Conservation (phyloP, 2,329 filamentous ascomycete species). For the Cladosporium sp. region DNA sequence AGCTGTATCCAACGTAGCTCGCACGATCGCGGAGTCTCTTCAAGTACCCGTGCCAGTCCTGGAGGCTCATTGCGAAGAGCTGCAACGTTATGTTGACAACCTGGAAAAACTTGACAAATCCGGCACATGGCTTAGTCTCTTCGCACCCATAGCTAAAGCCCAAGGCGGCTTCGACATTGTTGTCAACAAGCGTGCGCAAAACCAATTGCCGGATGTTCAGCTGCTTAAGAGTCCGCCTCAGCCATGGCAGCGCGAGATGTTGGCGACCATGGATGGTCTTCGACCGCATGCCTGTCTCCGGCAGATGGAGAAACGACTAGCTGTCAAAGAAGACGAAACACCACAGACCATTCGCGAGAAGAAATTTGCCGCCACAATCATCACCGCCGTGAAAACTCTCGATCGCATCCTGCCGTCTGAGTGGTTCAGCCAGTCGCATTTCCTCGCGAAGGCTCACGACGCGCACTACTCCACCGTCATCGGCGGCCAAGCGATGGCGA, state of each 20-base stretch:
- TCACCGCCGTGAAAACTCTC: conserved; percentile 28
- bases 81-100: conserved; percentile 56
- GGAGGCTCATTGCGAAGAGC: conserved; percentile 55
- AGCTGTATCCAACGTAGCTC: conserved; percentile 60
- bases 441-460: conserved; percentile 37
- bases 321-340: conserved; percentile 4
- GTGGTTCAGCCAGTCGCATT: conserved; percentile 39
- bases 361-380: conserved; percentile 34
- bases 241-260: conserved; percentile 29
- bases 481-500: conserved; percentile 24
- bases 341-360: conserved; percentile 28
- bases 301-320: conserved; percentile 16
- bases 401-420: conserved; percentile 34
- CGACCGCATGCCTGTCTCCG: conserved; percentile 11
- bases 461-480: conserved; percentile 28
- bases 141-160: conserved; percentile 31
- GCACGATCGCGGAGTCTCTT: conserved; percentile 66
- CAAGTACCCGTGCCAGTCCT: conserved; percentile 65
- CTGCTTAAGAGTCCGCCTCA: conserved; percentile 29
- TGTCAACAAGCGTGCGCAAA: conserved; percentile 36
- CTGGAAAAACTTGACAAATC: conserved; percentile 34
- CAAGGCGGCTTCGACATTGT: conserved; percentile 39
- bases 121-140: conserved; percentile 34
- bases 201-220: conserved; percentile 42
- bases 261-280: conserved; percentile 32